Evolutionary conservation across 1,284 basidiomycete genomes (phyloP).

Genomic region (Pterulicium gracile): DNA sequence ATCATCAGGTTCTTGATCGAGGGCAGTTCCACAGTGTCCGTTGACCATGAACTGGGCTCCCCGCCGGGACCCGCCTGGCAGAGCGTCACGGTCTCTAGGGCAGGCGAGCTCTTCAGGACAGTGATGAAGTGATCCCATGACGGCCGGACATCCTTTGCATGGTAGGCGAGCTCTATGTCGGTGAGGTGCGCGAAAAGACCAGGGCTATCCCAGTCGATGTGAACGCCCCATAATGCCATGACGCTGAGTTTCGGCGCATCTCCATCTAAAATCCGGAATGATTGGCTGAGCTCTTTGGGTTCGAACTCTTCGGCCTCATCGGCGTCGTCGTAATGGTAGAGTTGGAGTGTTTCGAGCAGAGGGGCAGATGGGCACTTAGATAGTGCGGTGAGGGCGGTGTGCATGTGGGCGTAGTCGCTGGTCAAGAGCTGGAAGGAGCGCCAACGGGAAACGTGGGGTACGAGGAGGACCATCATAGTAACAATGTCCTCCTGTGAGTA

Average conservation of each 20-base stretch:
- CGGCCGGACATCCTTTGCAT: conserved; percentile 45
- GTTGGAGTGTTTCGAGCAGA: conserved; percentile 34
- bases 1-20: conserved; percentile 37
- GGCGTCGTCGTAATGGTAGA: conserved; percentile 39
- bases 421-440: conserved; percentile 32
- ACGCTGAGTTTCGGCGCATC: conserved; percentile 38
- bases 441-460: conserved; percentile 44
- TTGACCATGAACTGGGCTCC: conserved; percentile 23
- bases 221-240: conserved; percentile 49
- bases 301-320: conserved; percentile 29
- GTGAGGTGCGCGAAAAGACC: conserved; percentile 29
- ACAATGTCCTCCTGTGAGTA: conserved; percentile 19
- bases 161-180: conserved; percentile 47
- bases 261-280: conserved; percentile 40
- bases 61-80: conserved; percentile 41
- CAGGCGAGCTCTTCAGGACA: conserved; percentile 37
- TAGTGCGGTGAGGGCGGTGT: conserved; percentile 29
- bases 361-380: conserved; percentile 33
- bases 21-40: conserved; percentile 27
- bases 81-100: conserved; percentile 36
- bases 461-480: conserved; percentile 35
- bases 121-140: conserved; percentile 35
- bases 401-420: conserved; percentile 34
- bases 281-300: conserved; percentile 22
- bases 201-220: conserved; percentile 46